A percentile compares a stretch with the other conserved stretches of the same genome.
phyloP scores from a whole-genome alignment of 208 protist species.

The Tritrichomonas musculus region DNA sequence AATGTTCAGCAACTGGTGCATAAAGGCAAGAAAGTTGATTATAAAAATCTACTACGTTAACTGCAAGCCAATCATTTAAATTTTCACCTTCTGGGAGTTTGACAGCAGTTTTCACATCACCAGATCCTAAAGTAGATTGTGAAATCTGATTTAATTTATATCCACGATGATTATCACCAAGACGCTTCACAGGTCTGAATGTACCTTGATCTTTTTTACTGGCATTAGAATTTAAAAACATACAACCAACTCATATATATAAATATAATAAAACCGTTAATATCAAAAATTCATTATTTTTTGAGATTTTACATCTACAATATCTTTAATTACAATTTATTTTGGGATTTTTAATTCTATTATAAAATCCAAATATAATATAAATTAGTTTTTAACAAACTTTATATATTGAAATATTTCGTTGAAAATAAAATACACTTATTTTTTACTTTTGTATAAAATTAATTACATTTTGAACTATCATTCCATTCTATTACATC shows the following conservation, averaged over 20 bases:
- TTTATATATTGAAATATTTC: no score
- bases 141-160: background rate
- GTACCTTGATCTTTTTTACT: background rate
- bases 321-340: no score
- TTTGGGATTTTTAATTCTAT: no score
- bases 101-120: slow-evolving; percentile 44
- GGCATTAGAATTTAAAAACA: slow-evolving; percentile 24
- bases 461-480: no score
- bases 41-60: slow-evolving; percentile 95
- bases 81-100: slow-evolving; percentile 68
- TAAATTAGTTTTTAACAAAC: no score
- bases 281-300: no score
- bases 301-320: no score
- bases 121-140: background rate
- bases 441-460: no score
- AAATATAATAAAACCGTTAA: no score
- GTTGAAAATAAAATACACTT: no score
- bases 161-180: background rate
- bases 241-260: background rate
- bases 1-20: slow-evolving; percentile 92
- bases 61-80: slow-evolving; percentile 90
- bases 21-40: slow-evolving; percentile 98
- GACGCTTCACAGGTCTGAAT: background rate
- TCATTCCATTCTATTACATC: no score
- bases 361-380: no score